These are phyloP conservation scores for Geopyxis carbonaria DNA, from an alignment of 495 filamentous ascomycete species.

Conservation along the genomic window DNA sequence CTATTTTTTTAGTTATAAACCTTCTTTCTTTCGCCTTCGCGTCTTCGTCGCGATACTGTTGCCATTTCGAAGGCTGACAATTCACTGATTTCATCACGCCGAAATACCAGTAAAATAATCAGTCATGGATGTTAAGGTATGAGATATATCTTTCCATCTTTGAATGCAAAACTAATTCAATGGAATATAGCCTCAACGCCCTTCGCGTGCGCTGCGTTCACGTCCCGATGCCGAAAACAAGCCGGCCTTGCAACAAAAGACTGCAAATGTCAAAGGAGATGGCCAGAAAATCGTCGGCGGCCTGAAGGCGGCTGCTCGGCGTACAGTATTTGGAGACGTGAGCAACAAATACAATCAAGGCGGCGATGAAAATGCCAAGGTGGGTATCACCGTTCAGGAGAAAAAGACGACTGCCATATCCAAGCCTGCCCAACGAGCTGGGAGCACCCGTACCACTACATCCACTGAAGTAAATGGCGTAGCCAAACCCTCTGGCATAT, in stretches of 20 bases:
- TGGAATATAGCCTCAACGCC: too few relatives aligned
- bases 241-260: constrained; percentile 21
- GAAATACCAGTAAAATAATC: too few relatives aligned
- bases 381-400: constrained; percentile 21
- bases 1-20: too few relatives aligned
- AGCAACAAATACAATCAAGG: constrained; percentile 45
- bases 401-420: constrained; percentile 19
- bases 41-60: too few relatives aligned
- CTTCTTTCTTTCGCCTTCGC: too few relatives aligned
- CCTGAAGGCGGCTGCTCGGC: constrained; percentile 51
- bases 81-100: too few relatives aligned
- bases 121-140: constrained; percentile 5
- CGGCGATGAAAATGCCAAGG: constrained; percentile 34
- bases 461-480: neutral
- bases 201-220: constrained; percentile 40
- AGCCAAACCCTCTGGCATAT: constrained; percentile 1
- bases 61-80: too few relatives aligned
- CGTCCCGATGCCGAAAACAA: constrained; percentile 62
- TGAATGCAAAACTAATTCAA: too few relatives aligned
- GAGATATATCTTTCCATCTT: neutral
- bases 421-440: constrained; percentile 22
- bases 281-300: constrained; percentile 31
- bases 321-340: constrained; percentile 63
- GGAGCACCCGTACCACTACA: constrained; percentile 10
- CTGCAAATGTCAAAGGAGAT: constrained; percentile 1